Conservation (phyloP, 345 rosid species). For the Hevea brasiliensis region DNA sequence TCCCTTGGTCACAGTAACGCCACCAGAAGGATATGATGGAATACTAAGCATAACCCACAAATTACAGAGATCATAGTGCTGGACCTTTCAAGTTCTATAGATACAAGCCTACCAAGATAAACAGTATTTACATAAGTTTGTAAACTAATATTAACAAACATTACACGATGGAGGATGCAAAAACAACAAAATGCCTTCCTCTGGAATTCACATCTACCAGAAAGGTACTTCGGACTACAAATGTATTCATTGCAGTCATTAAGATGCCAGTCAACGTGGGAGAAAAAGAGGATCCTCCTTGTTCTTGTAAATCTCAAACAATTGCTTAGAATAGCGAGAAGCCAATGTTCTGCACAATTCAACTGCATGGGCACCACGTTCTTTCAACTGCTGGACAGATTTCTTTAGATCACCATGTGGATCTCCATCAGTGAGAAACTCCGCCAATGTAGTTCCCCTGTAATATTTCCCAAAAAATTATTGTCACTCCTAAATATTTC, state of each 20-base stretch:
- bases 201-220: not conserved
- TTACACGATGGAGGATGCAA: not conserved
- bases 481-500: not conserved
- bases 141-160: not conserved
- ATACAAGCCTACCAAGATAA: not conserved
- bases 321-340: conserved; percentile 55
- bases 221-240: not conserved
- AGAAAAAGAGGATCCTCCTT: conserved; percentile 60
- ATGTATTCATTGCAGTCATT: not conserved
- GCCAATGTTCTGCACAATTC: conserved; percentile 58
- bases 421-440: conserved; percentile 59
- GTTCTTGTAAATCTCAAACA: conserved; percentile 64
- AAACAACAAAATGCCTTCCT: not conserved
- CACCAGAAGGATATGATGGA: not conserved
- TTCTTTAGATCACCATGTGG: conserved; percentile 53
- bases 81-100: not conserved
- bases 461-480: conserved; percentile 12
- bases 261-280: conserved; percentile 12
- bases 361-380: conserved; percentile 31
- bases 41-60: not conserved
- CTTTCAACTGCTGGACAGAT: conserved; percentile 55
- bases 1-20: too few species aligned
- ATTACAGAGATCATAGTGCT: not conserved
- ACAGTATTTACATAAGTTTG: not conserved
- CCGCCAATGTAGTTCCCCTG: conserved; percentile 58